Evolutionary conservation across 2,329 filamentous ascomycete species (phyloP).

Genomic region (Fusarium sp.): DNA sequence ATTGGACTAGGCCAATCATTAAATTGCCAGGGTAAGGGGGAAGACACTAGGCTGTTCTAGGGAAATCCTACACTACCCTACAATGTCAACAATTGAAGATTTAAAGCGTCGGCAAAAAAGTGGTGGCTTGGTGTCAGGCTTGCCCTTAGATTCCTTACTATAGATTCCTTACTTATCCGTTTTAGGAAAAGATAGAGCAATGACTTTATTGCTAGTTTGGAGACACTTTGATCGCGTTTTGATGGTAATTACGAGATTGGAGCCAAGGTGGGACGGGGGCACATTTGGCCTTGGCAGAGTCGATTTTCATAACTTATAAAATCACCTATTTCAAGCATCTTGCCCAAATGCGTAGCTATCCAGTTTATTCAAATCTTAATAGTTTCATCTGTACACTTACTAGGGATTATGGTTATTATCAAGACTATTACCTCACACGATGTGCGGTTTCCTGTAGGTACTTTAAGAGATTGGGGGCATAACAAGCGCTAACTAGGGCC

Average conservation of each 20-base stretch:
- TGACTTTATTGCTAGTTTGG: accelerated
- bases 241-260: too few relatives aligned
- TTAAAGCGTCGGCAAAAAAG: neutral
- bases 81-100: neutral
- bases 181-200: neutral
- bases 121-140: too few relatives aligned
- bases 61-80: neutral
- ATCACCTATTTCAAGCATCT: too few relatives aligned
- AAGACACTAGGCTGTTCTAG: accelerated
- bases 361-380: accelerated
- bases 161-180: too few relatives aligned
- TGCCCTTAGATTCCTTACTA: accelerated
- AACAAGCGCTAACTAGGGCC: accelerated
- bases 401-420: neutral
- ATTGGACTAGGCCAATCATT: neutral
- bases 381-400: accelerated
- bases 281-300: too few relatives aligned
- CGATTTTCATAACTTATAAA: too few relatives aligned
- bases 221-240: neutral
- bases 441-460: neutral
- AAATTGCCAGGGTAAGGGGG: neutral
- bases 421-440: neutral
- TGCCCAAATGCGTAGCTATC: neutral
- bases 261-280: too few relatives aligned
- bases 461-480: accelerated